Evolutionary conservation across 495 filamentous ascomycete species (phyloP).

Genomic region (Stereocaulon alpinum): DNA sequence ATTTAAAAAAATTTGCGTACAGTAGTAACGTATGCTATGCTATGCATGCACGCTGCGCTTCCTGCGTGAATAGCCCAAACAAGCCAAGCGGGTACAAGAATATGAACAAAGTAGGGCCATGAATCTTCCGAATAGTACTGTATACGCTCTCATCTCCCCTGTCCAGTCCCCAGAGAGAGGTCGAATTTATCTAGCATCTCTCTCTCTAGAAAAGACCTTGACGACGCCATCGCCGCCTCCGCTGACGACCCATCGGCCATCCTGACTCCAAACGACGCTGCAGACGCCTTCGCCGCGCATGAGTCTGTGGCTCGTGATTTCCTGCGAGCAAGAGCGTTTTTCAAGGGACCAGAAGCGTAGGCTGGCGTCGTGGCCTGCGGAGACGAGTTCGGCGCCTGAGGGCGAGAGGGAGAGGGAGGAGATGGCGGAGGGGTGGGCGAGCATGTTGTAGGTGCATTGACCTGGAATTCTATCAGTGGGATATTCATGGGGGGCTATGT

Average conservation of each 20-base stretch:
- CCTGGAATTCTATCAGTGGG: constrained; percentile 39
- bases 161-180: too few relatives aligned
- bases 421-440: constrained; percentile 87
- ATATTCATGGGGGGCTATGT: not conserved
- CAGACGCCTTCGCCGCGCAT: constrained; percentile 96
- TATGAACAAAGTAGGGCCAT: not conserved
- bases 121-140: too few relatives aligned
- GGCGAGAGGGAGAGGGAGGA: constrained; percentile 83
- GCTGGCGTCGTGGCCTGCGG: constrained; percentile 87
- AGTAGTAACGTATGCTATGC: not conserved
- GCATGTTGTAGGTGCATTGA: constrained; percentile 98
- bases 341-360: constrained; percentile 97
- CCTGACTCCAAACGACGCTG: constrained; percentile 84
- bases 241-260: constrained; percentile 87
- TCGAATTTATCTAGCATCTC: not conserved
- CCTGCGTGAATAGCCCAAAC: not conserved
- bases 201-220: constrained; percentile 76
- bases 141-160: too few relatives aligned
- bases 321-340: constrained; percentile 85
- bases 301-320: constrained; percentile 77
- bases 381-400: constrained; percentile 87
- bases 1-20: too few relatives aligned
- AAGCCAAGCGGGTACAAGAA: not conserved
- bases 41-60: not conserved
- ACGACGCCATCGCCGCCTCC: constrained; percentile 94